phyloP scores from a whole-genome alignment of 306 rosid species.

The Crataegus laevigata region DNA sequence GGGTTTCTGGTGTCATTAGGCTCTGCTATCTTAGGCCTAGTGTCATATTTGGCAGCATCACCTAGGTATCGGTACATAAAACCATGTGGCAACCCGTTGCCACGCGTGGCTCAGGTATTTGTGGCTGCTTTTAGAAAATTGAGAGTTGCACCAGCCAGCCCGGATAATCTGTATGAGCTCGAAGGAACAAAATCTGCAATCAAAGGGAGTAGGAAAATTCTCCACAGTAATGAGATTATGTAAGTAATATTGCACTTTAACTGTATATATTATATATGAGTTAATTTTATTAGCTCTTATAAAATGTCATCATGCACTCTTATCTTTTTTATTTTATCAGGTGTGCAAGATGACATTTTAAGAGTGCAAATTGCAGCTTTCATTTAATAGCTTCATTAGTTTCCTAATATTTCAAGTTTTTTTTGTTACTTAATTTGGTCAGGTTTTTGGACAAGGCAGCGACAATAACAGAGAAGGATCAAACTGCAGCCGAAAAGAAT shows the following conservation, averaged over 20 bases:
- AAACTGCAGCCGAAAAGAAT: background rate
- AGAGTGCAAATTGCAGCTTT: background rate
- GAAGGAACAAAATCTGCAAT: constrained; percentile 33
- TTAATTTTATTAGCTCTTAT: background rate
- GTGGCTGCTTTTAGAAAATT: constrained; percentile 50
- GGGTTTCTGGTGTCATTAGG: constrained; percentile 51
- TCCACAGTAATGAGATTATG: constrained; percentile 46
- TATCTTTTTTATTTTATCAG: no score
- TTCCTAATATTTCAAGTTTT: background rate
- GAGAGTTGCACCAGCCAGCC: constrained; percentile 13
- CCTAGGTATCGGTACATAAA: constrained; percentile 44
- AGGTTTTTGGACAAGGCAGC: constrained; percentile 38
- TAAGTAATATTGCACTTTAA: constrained; percentile 17
- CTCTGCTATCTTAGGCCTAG: constrained; percentile 42
- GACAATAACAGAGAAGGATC: constrained; percentile 19
- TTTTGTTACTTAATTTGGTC: background rate
- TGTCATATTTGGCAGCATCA: constrained; percentile 34
- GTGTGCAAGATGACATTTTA: background rate
- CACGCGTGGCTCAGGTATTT: constrained; percentile 57
- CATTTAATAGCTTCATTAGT: no score
- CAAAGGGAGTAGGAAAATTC: constrained; percentile 44
- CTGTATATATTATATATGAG: no score
- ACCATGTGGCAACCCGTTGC: constrained; percentile 60
- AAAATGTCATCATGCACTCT: background rate
- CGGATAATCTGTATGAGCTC: constrained; percentile 37